A percentile compares a stretch with the other conserved stretches of the same genome.
phyloP scores from a whole-genome alignment of 345 rosid genomes.

The Euphorbia pulcherrima region DNA sequence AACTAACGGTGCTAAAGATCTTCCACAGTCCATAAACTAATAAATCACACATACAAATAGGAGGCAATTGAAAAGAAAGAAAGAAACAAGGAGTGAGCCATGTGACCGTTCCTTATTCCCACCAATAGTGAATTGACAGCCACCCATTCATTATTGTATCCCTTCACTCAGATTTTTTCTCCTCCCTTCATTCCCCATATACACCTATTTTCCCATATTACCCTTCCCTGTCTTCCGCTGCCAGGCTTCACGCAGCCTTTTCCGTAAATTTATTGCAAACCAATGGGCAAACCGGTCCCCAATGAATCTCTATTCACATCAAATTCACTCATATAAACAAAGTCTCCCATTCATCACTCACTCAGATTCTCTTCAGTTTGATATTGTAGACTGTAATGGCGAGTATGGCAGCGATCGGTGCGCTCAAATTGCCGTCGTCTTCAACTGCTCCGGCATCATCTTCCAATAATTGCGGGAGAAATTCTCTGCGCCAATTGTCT shows the following conservation, averaged over 20 bases:
- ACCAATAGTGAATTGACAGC: slow-evolving; percentile 1
- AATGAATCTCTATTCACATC: slow-evolving; percentile 16
- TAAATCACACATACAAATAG: too few relatives aligned
- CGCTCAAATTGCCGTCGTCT: slow-evolving; percentile 29
- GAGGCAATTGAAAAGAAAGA: background rate
- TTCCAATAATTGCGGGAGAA: slow-evolving; percentile 11
- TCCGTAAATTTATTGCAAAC: slow-evolving; percentile 16
- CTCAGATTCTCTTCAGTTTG: background rate
- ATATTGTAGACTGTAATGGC: slow-evolving; percentile 33
- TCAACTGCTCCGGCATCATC: slow-evolving; percentile 13
- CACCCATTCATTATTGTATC: background rate
- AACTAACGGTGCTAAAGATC: slow-evolving; percentile 1
- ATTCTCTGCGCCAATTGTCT: slow-evolving; percentile 29
- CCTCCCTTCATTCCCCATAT: background rate
- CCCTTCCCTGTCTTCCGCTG: background rate
- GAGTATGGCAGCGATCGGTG: slow-evolving; percentile 48
- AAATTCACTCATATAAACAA: too few relatives aligned
- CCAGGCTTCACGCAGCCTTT: background rate
- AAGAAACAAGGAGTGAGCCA: background rate
- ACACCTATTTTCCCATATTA: background rate
- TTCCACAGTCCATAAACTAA: background rate
- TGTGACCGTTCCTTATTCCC: background rate
- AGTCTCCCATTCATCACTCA: background rate
- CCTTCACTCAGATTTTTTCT: background rate
- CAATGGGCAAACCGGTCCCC: slow-evolving; percentile 22